These are phyloP conservation scores for Sphenostylis stenocarpa DNA, from an alignment of 306 rosid genomes.

Conservation along the genomic window DNA sequence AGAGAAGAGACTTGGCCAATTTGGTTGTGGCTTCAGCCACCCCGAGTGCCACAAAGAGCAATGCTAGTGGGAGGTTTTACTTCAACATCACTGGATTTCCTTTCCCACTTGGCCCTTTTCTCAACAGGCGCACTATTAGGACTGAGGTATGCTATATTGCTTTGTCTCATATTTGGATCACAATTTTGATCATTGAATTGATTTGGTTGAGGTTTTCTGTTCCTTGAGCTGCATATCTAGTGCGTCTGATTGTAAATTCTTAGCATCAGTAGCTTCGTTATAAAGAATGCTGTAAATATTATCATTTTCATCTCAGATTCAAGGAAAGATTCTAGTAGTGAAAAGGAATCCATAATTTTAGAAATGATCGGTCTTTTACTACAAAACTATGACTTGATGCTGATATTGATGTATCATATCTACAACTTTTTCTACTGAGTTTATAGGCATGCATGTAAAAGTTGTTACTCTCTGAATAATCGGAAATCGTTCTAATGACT, in stretches of 20 bases:
- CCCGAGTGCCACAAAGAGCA: conserved; percentile 30
- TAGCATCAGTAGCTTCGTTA: no score
- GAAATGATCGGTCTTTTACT: no score
- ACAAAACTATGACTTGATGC: conserved; percentile 11
- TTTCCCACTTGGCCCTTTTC: conserved; percentile 96
- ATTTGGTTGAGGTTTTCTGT: not conserved
- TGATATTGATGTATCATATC: not conserved
- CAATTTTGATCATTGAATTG: not conserved
- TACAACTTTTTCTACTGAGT: not conserved
- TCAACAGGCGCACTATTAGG: conserved; percentile 75
- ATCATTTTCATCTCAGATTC: no score
- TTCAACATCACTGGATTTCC: conserved; percentile 96
- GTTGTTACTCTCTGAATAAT: not conserved
- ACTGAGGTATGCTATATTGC: conserved; percentile 59
- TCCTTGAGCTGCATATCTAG: not conserved
- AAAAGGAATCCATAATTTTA: no score
- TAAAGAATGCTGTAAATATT: no score
- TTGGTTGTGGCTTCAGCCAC: conserved; percentile 62
- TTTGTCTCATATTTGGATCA: conserved; percentile 19
- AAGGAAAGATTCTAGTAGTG: no score
- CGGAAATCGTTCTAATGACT: not conserved
- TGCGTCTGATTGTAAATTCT: no score
- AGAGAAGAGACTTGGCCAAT: conserved; percentile 44
- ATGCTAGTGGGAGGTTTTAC: conserved; percentile 69
- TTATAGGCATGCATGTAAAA: not conserved